Base-by-base conservation (phyloP, 163 green algal genomes). In the Prototheca stagnorum region DNA sequence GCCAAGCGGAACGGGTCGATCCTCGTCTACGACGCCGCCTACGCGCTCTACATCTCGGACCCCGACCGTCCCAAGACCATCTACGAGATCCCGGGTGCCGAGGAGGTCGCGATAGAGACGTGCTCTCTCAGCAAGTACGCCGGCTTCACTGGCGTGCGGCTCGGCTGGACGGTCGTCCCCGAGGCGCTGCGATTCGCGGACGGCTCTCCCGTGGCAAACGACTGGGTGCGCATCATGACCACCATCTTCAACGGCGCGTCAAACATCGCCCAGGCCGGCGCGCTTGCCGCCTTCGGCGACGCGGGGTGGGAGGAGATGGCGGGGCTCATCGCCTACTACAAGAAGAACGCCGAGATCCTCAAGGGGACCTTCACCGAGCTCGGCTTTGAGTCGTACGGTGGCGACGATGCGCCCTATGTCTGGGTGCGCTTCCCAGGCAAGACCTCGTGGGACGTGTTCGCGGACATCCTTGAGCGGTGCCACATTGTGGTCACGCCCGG, bases 41-140 rank as follows among this genome's bases (percentile, higher is more conserved):
- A 99, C 53, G 76, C 88, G 3, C 72, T 96, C 20, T 99, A 92
- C 77, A 95, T 97, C 67, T 53, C 44, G n/a, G 82, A 97, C 68
- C 57, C 71, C 21, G 72, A 95, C 67, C 92, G 83, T 62, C 90
- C 90, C 37, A 84, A 81, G 56, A 87, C 70, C 64, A 98, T 98
- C 63, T 98, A 81, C 49, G 90, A 98, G 68, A 97, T 98, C 58
- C 77, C 81, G 47, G 86, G 84, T 77, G 85, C 85, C 21, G 75
- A 93, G 41, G 81, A 94, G 72, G 78, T 86, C 11, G 81, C 80
- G 12, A 84, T 98, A 24, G 90, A 98, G 71, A 97, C 85, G 1
- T 93, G 82, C 67, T 94, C 80, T 41, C 94, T 97, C 77, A 94
- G 79, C 75, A 98, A 98, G 78, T 96, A 96, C 52, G 88, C 88